These are phyloP conservation scores for Porphyridium purpureum DNA, from an alignment of 23 red algal genomes.

Conservation along the genomic window DNA sequence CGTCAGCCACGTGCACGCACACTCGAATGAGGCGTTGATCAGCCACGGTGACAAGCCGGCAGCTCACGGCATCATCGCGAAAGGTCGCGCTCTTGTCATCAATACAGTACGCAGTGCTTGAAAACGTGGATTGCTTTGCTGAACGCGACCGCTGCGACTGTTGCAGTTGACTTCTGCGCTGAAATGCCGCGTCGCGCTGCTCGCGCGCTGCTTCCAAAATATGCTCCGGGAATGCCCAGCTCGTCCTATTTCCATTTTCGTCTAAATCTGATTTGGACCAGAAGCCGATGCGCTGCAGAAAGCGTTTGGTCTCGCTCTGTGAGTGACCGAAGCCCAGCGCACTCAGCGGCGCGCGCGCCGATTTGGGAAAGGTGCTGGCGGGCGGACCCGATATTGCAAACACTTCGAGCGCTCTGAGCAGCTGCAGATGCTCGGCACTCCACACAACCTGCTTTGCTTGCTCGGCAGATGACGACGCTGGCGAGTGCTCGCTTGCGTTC, in stretches of 20 bases:
- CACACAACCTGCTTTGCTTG: not conserved
- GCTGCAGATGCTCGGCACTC: conserved; percentile 36
- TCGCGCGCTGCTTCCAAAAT: conserved; percentile 18
- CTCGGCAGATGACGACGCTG: not conserved
- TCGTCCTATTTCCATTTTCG: not conserved
- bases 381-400: conserved; percentile 9
- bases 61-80: conserved; percentile 31
- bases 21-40: conserved; percentile 2
- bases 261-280: conserved; percentile 1
- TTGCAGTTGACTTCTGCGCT: not conserved
- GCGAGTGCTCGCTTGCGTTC: conserved; percentile 4
- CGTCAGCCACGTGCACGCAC: conserved; percentile 34
- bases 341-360: conserved; percentile 11
- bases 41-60: not conserved
- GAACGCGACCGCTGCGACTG: not conserved
- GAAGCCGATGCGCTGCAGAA: conserved; percentile 24
- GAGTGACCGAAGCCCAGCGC: conserved; percentile 18
- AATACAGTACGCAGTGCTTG: conserved; percentile 8
- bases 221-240: conserved; percentile 23
- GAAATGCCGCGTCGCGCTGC: not conserved
- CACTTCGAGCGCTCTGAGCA: conserved; percentile 31
- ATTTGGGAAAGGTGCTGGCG: conserved; percentile 9
- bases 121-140: not conserved
- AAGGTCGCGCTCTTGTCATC: conserved; percentile 41
- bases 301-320: conserved; percentile 14